These are phyloP conservation scores for Euphorbia pulcherrima DNA, from an alignment of 345 rosid genomes.

Conservation along the genomic window DNA sequence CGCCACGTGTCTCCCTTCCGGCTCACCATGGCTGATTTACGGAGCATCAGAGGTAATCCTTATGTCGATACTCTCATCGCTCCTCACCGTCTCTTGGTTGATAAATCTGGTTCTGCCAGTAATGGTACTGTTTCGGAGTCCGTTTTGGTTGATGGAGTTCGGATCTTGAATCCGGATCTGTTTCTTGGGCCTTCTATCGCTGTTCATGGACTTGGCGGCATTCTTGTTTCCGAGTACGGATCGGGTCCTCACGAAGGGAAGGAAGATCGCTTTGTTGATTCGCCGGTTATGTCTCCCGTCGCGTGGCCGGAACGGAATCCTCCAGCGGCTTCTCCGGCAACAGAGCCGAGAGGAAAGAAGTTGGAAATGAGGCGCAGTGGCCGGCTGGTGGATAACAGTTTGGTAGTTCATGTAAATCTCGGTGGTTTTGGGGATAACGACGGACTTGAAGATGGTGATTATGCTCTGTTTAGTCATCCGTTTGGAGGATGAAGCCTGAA, in stretches of 20 bases:
- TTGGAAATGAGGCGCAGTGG: background rate
- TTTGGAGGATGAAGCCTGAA: background rate
- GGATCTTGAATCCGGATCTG: slow-evolving; percentile 30
- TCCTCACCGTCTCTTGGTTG: slow-evolving; percentile 3
- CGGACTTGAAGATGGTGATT: background rate
- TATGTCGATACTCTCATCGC: slow-evolving; percentile 27
- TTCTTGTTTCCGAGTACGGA: slow-evolving; percentile 23
- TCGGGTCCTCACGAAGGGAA: background rate
- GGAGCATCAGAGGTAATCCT: slow-evolving; percentile 7
- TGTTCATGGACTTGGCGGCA: slow-evolving; percentile 37
- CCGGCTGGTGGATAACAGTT: background rate
- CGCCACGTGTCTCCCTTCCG: slow-evolving; percentile 28
- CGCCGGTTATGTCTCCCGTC: background rate
- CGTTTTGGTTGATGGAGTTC: slow-evolving; percentile 21
- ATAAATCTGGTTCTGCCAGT: background rate
- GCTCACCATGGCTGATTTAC: slow-evolving; percentile 18
- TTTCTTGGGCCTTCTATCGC: slow-evolving; percentile 24
- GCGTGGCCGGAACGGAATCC: background rate
- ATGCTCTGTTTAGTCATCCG: background rate
- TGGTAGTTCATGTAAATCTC: background rate
- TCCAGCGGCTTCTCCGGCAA: background rate
- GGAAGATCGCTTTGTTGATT: background rate
- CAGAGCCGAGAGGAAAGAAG: background rate
- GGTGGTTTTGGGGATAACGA: background rate
- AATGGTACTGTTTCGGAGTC: slow-evolving; percentile 15